Evolutionary conservation across 345 rosid genomes (phyloP).

Genomic region (Eucalyptus marginata): DNA sequence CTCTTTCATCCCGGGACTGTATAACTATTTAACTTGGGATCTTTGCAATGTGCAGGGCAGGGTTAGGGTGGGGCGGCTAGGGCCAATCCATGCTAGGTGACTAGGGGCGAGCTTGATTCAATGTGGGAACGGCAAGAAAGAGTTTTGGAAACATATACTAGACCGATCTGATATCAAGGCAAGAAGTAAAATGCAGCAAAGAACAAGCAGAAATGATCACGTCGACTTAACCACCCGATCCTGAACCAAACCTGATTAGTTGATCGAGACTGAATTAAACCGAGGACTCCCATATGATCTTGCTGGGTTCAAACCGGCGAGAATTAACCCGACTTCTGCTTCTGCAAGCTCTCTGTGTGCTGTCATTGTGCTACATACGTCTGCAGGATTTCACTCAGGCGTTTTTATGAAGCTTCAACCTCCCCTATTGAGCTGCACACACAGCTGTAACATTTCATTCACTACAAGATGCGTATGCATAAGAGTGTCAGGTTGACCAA

Average conservation of each 20-base stretch:
- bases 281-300: neutral
- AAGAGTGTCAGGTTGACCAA: neutral
- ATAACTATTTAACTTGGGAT: neutral
- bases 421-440: neutral
- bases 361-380: neutral
- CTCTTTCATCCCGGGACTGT: neutral
- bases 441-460: neutral
- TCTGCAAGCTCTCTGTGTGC: neutral
- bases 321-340: neutral
- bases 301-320: neutral
- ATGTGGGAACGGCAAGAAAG: neutral
- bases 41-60: neutral
- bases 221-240: neutral
- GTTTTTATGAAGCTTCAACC: neutral
- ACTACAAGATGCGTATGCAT: neutral
- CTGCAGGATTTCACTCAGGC: neutral
- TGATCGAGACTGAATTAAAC: neutral
- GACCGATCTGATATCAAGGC: neutral
- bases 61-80: neutral
- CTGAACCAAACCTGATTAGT: neutral
- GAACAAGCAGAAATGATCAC: neutral
- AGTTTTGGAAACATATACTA: neutral
- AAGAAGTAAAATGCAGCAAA: neutral
- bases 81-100: neutral
- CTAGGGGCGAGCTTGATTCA: neutral